Percentiles rank a stretch among this genome's conserved stretches.
phyloP scores from a whole-genome alignment of 1,284 basidiomycete genomes.

The Jaminaea rosea region DNA sequence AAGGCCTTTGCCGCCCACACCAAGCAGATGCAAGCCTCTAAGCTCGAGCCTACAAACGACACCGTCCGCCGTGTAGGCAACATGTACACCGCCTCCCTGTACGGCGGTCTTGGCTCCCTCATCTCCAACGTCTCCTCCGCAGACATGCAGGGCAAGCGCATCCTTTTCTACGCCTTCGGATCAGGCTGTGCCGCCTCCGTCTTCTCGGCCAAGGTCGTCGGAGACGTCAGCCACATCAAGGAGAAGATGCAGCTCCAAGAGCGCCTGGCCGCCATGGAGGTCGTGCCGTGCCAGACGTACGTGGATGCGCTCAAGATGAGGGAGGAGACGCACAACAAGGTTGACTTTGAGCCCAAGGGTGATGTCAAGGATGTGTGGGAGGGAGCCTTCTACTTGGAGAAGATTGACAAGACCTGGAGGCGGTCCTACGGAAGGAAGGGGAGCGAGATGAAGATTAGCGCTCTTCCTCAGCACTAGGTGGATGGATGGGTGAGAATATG shows the following conservation, averaged over 20 bases:
- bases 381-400: conserved; percentile 84
- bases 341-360: conserved; percentile 74
- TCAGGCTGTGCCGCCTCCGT: conserved; percentile 84
- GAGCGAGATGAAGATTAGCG: not conserved
- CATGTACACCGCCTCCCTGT: conserved; percentile 98
- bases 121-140: conserved; percentile 29
- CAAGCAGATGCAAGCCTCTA: conserved; percentile 26
- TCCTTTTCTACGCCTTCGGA: conserved; percentile 89
- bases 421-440: conserved; percentile 60
- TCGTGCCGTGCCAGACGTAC: conserved; percentile 80
- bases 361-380: conserved; percentile 86
- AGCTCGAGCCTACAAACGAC: conserved; percentile 43
- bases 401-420: conserved; percentile 83
- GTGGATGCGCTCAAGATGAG: conserved; percentile 60
- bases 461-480: too few relatives aligned
- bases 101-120: conserved; percentile 72
- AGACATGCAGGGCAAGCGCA: conserved; percentile 46
- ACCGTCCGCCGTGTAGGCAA: conserved; percentile 58
- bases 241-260: conserved; percentile 69
- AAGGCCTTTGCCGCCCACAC: conserved; percentile 53
- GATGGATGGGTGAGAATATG: too few relatives aligned
- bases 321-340: conserved; percentile 91
- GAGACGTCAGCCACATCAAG: conserved; percentile 70
- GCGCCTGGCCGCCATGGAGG: conserved; percentile 74
- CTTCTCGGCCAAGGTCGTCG: conserved; percentile 75